phyloP scores from a whole-genome alignment of 1,139 yeast genomes.

The Saccharomyces hybrid region DNA sequence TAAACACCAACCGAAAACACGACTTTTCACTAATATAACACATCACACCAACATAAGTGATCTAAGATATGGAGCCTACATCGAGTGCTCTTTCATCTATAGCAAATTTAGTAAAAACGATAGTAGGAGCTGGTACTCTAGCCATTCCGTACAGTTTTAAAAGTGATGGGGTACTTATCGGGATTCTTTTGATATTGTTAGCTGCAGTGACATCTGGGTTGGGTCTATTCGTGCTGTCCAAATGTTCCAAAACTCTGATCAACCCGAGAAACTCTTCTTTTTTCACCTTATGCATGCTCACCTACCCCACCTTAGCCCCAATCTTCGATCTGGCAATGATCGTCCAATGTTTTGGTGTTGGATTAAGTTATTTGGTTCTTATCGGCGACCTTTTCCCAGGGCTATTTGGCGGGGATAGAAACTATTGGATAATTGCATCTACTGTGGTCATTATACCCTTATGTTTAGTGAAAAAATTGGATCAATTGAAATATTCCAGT shows the following conservation, averaged over 20 bases:
- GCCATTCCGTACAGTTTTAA: conserved; percentile 88
- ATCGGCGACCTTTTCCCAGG: conserved; percentile 87
- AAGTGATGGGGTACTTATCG: conserved; percentile 72
- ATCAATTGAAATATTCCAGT: conserved; percentile 80
- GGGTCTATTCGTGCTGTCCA: conserved; percentile 72
- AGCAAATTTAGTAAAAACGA: conserved; percentile 60
- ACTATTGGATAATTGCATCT: conserved; percentile 60
- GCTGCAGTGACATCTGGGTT: conserved; percentile 76
- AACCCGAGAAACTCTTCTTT: conserved; percentile 76
- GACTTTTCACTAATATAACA: background rate
- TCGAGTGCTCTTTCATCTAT: conserved; percentile 40
- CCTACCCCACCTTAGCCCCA: conserved; percentile 78
- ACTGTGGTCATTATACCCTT: conserved; percentile 64
- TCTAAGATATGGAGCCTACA: conserved; percentile 18
- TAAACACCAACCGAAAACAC: background rate
- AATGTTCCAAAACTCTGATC: conserved; percentile 54
- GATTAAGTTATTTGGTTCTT: conserved; percentile 77
- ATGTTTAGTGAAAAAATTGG: conserved; percentile 64
- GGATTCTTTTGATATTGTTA: conserved; percentile 52
- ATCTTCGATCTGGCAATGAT: conserved; percentile 87
- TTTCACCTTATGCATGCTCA: conserved; percentile 72
- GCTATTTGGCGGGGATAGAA: conserved; percentile 38
- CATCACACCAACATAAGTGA: background rate
- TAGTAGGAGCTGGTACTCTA: conserved; percentile 84
- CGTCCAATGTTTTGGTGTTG: conserved; percentile 92